Evolutionary conservation across 352 stramenopile genomes (phyloP), one percentile per base, ranked within the genome.

Genomic region (Globisporangium megalacanthum): DNA sequence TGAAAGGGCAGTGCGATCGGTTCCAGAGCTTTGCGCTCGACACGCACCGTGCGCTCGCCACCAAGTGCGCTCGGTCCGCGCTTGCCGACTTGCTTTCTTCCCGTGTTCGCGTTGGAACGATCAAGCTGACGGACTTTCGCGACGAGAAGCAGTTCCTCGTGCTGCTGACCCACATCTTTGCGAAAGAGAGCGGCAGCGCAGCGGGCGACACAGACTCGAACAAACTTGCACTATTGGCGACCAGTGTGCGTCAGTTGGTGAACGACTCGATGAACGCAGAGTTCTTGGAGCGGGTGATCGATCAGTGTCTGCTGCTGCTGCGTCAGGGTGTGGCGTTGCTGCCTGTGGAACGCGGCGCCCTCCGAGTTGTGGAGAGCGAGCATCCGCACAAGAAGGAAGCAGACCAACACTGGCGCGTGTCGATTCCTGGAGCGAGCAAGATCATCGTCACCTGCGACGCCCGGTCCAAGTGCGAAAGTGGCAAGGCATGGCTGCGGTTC

Each of bases 391-490:
- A 57, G 2, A 77, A 89, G 60, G 86, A 90, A 42, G 61, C 60
- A 8, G 77, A 93, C 35, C 69, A 84, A 41, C 83, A 87, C 52
- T 89, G 81, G 79, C 64, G 79, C 49, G 52, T 92, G 7, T 74
- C 64, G 19, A 79, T 95, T 58, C 75, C 80, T 13, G 83, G 83
- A 17, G 86, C 82, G 6, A 77, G 64, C 25, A 70, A 70, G 52
- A 86, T 94, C 22, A 66, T 79, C 20, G 61, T 95, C 9, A 62
- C 79, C 10, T 95, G 92, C 64, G 83, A 95, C 66, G 49, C 70
- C 33, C 70, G 69, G 37, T 89, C 70, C 17, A 90, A 85, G 56
- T 90, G 66, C n/a, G 86, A 94, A 41, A 56, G 68, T 14, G 70
- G 66, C 0, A 83, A 68, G 35, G 82, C 92, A 49, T 95, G 72